These are phyloP conservation scores for Aspergillus ustus DNA, from an alignment of 2,329 filamentous ascomycete genomes.

Conservation along the genomic window DNA sequence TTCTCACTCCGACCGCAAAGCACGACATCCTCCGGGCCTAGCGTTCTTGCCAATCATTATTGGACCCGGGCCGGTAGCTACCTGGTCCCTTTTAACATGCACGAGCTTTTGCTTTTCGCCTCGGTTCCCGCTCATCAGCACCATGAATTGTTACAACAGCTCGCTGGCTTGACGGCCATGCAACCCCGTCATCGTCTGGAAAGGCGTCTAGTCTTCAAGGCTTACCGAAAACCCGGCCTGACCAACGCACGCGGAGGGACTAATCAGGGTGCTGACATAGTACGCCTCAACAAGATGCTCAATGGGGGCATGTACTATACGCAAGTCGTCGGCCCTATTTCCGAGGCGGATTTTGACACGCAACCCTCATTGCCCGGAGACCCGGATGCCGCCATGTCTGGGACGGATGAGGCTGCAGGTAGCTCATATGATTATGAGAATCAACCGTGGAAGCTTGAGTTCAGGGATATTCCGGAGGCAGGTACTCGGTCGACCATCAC, in stretches of 20 bases:
- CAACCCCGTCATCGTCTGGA: constrained; percentile 61
- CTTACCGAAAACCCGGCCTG: constrained; percentile 52
- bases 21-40: constrained; percentile 1
- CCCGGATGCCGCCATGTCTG: constrained; percentile 42
- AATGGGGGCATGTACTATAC: constrained; percentile 59
- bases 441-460: constrained; percentile 52
- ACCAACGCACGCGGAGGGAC: constrained; percentile 46
- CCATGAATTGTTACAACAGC: constrained; percentile 64
- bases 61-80: constrained; percentile 7
- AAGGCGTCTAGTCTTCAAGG: constrained; percentile 63
- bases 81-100: constrained; percentile 50
- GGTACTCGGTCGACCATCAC: constrained; percentile 59
- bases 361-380: constrained; percentile 23
- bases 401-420: constrained; percentile 24
- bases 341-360: constrained; percentile 42
- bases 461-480: constrained; percentile 55
- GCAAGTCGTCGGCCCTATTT: constrained; percentile 54
- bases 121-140: constrained; percentile 62
- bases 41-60: constrained; percentile 8
- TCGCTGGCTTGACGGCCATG: constrained; percentile 65
- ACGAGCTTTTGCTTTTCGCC: constrained; percentile 66
- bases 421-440: constrained; percentile 39
- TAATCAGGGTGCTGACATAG: constrained; percentile 50
- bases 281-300: constrained; percentile 52
- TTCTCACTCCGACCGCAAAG: constrained; percentile 17